Base-by-base conservation (phyloP, 106 monocot species). In the Iris macrosiphon region DNA sequence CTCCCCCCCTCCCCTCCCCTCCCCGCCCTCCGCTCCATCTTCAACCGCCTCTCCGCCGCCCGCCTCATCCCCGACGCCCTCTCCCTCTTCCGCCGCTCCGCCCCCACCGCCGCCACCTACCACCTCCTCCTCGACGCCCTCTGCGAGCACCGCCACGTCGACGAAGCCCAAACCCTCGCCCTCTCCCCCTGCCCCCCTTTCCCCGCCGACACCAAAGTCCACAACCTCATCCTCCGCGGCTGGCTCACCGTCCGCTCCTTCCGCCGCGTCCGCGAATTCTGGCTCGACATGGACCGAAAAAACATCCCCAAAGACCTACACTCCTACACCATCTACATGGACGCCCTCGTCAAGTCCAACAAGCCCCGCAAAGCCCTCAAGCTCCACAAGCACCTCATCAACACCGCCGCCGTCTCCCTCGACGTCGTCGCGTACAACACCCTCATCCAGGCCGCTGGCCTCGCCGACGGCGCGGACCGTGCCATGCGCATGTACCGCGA, bases 171-270 rank as follows among this genome's bases (percentile, higher is more conserved):
- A 16, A 57, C 75, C 2, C 72, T 98, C 8, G 79, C 64, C 72
- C 57, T 83, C 50, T 17, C 41, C 18, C 24, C 54, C 50, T 42
- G 42, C 38, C 59, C 72, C 23, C 69, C 73, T 2, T 87, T 87
- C 66, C 74, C 71, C 6, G 40, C 68, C 9, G 78, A 67, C 38
- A 80, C 83, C 32, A 98, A 98, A 62, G 64, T 59, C 23, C 34
- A 91, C 59, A 98, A 98, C 74, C 60, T 98, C 47, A 45, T 98
- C 44, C 90, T 98, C 25, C 76, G 69, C 1, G 96, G 96, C 11
- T 98, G 90, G 90, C 55, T 69, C 32, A 90, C 80, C 65, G 47
- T 83, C 74, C 30, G 73, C 13, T 62, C 57, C 51, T 98, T 70
- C 65, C 40, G 56, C 56, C 46, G 50, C 19, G 88, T 81, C 70